A percentile compares a stretch with the other conserved stretches of the same genome.
These are phyloP conservation scores for Alisma plantagoaquatica DNA, from an alignment of 106 monocot genomes.

Conservation along the genomic window DNA sequence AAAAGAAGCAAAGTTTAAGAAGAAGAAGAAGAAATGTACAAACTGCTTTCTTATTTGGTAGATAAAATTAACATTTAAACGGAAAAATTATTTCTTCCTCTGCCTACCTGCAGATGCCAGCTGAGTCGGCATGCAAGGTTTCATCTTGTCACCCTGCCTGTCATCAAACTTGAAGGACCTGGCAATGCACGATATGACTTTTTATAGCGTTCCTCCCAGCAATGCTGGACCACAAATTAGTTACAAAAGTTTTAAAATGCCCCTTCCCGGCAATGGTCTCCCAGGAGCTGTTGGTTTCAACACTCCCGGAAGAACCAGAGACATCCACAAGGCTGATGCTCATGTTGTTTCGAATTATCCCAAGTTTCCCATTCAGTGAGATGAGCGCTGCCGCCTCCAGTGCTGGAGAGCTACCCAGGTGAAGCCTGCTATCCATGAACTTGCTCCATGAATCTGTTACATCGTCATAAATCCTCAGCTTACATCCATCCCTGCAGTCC, in stretches of 20 bases:
- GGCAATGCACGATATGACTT: conserved; percentile 43
- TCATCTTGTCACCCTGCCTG: background rate
- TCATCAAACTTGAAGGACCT: conserved; percentile 45
- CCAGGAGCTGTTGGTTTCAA: conserved; percentile 30
- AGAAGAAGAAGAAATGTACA: too few relatives aligned
- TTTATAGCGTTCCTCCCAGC: conserved; percentile 31
- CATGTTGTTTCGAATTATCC: conserved; percentile 19
- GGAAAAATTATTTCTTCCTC: too few relatives aligned
- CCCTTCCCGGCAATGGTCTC: conserved; percentile 35
- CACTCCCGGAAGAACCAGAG: conserved; percentile 8
- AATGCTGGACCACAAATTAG: conserved; percentile 48
- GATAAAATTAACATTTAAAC: too few relatives aligned
- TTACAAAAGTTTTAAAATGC: conserved; percentile 32
- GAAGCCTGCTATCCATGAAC: conserved; percentile 11
- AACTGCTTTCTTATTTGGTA: too few relatives aligned
- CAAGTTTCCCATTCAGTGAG: conserved; percentile 15
- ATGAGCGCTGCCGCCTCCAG: conserved; percentile 16
- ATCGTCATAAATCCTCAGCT: conserved; percentile 11
- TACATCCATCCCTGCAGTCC: conserved; percentile 24
- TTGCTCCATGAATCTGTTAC: conserved; percentile 13
- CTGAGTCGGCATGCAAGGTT: too few relatives aligned
- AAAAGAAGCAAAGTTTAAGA: too few relatives aligned
- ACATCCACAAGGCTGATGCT: conserved; percentile 28
- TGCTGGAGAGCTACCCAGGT: conserved; percentile 9
- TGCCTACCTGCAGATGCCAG: too few relatives aligned